phyloP scores from a whole-genome alignment of 1,139 yeast species.

The Zygoascus sp. region DNA sequence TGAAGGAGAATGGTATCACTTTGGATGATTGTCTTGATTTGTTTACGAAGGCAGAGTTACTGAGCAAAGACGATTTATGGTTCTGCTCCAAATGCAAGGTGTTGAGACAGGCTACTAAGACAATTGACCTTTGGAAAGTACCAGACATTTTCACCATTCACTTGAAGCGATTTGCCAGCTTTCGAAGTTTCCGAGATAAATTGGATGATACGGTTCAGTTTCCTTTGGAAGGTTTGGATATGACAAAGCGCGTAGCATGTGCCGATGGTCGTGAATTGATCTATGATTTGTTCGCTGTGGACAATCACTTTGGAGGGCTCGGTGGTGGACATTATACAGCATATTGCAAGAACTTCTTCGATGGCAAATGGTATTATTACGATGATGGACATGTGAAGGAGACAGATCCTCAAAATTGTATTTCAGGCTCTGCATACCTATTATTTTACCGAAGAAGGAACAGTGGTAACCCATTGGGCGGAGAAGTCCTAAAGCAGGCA shows the following conservation, averaged over 20 bases:
- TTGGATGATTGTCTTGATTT: constrained; percentile 69
- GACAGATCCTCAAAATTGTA: constrained; percentile 52
- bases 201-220: constrained; percentile 80
- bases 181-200: constrained; percentile 82
- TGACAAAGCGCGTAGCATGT: constrained; percentile 49
- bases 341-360: constrained; percentile 73
- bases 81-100: constrained; percentile 87
- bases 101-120: constrained; percentile 86
- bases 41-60: constrained; percentile 77
- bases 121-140: constrained; percentile 84
- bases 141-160: constrained; percentile 91
- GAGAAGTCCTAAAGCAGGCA: constrained; percentile 2
- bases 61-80: constrained; percentile 91
- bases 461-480: constrained; percentile 13
- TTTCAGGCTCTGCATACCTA: constrained; percentile 84
- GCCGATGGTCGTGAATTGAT: constrained; percentile 40
- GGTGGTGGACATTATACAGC: constrained; percentile 99
- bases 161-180: constrained; percentile 83
- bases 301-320: constrained; percentile 91
- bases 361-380: constrained; percentile 80
- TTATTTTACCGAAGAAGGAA: constrained; percentile 70
- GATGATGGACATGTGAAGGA: constrained; percentile 54
- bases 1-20: constrained; percentile 49
- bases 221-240: constrained; percentile 79
- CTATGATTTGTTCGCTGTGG: constrained; percentile 89